Base-by-base conservation (phyloP, 768 basidiomycete species). In the Podaxis sp. region DNA sequence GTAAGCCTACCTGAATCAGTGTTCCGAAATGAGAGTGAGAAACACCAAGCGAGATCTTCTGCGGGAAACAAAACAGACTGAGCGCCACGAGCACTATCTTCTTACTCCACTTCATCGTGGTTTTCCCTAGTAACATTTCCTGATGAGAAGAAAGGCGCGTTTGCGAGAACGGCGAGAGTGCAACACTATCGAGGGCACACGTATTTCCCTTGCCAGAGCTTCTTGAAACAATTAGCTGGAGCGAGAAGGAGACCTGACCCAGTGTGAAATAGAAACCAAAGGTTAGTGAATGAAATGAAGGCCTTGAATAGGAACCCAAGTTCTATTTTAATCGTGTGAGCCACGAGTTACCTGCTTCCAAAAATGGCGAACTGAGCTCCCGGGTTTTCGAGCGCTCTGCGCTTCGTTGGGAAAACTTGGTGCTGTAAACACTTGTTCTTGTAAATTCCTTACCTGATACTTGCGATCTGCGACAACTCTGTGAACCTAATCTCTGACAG, bases 101-200 rank as follows among this genome's bases (percentile, higher is more conserved):
- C 43, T 58, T 58, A 13, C 57, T 58, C 57, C 57, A 58, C 57
- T 15, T 6, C 33, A 49, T 47, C 43, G 19, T 58, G 57, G 19
- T 27, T 47, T 47, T 15, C 22, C 57, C 19, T 55, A 38, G 37
- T n/a, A 46, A 3, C 15, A 33, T 33, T 33, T 33, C 43, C 17
- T 7, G 43, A n/a, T 3, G 19, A 46, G 8, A 22, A 46, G 4
- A n/a, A 46, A 4, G 19, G 19, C 19, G 43, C 15, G 2, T 17
- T 46, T 19, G 19, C 19, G 43, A 19, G 43, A 46, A 43, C 5
- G 19, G 27, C 27, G 27, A 29, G 1, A 29, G 7, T 6, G 27
- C 19, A 46, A 22, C 19, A 2, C 43, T 19, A 46, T 15, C 7
- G 9, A 46, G 17, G 43, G 17, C 43, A 19, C 19, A 19, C 2